These are phyloP conservation scores for Pseudogymnoascus verrucosus DNA, from an alignment of 2,329 filamentous ascomycete species.

Conservation along the genomic window DNA sequence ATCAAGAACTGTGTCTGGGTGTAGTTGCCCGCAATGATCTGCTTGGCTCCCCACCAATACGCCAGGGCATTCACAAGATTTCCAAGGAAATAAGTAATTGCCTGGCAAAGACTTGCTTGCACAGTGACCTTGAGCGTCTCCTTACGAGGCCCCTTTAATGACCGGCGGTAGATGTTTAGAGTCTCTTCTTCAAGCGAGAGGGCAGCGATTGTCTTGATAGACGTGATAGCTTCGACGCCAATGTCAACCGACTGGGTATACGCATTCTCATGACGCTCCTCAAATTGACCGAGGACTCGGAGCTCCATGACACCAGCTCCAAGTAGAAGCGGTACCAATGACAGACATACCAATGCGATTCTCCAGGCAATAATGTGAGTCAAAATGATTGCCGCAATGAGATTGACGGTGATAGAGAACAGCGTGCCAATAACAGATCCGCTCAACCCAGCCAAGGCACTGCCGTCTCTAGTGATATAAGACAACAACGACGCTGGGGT, in stretches of 20 bases:
- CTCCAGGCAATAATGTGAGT: slow-evolving; percentile 68
- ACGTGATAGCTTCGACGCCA: slow-evolving; percentile 59
- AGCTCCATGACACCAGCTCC: slow-evolving; percentile 64
- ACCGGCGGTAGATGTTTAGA: slow-evolving; percentile 45
- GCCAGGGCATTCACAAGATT: slow-evolving; percentile 66
- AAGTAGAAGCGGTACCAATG: slow-evolving; percentile 59
- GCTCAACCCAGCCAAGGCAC: slow-evolving; percentile 57
- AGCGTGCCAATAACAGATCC: slow-evolving; percentile 63
- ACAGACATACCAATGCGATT: slow-evolving; percentile 63
- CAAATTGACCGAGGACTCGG: slow-evolving; percentile 51
- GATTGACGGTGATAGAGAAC: slow-evolving; percentile 60
- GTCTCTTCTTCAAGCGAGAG: slow-evolving; percentile 48
- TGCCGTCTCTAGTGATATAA: slow-evolving; percentile 62
- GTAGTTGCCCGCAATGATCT: slow-evolving; percentile 58
- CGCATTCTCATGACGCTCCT: slow-evolving; percentile 55
- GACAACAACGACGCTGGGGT: slow-evolving; percentile 55
- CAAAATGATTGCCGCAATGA: slow-evolving; percentile 58
- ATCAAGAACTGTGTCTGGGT: slow-evolving; percentile 63
- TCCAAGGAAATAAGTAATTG: slow-evolving; percentile 50
- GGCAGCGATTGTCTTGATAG: slow-evolving; percentile 52
- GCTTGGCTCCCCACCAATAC: slow-evolving; percentile 72
- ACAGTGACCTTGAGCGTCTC: slow-evolving; percentile 43
- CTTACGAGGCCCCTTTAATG: slow-evolving; percentile 42
- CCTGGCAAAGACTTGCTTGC: slow-evolving; percentile 51
- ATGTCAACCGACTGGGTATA: slow-evolving; percentile 56